phyloP scores from a whole-genome alignment of 805 yeast species.

The Sugiyamaella americana region DNA sequence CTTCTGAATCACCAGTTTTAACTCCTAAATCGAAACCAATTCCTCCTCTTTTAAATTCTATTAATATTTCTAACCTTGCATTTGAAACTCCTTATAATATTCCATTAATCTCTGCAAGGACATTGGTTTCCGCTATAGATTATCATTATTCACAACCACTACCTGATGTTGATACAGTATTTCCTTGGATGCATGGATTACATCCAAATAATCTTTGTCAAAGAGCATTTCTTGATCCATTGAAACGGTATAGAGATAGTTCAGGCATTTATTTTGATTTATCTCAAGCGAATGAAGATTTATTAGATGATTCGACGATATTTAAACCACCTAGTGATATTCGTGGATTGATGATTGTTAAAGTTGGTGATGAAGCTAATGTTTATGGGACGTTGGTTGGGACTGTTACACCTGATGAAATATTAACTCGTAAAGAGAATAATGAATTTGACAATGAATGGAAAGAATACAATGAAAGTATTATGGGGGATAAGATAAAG shows the following conservation, averaged over 20 bases:
- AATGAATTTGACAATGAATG: not conserved
- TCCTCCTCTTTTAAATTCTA: not conserved
- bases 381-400: slow-evolving; percentile 23
- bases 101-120: slow-evolving; percentile 13
- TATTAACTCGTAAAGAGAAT: slow-evolving; percentile 13
- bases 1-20: too few relatives aligned
- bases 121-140: slow-evolving; percentile 23
- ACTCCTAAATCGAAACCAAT: not conserved
- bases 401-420: slow-evolving; percentile 21
- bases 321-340: slow-evolving; percentile 18
- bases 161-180: slow-evolving; percentile 64
- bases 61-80: not conserved
- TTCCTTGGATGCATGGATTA: slow-evolving; percentile 89
- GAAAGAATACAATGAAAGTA: too few relatives aligned
- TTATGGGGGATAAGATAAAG: too few relatives aligned
- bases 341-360: slow-evolving; percentile 26
- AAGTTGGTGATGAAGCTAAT: slow-evolving; percentile 22
- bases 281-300: slow-evolving; percentile 19
- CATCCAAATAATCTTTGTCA: slow-evolving; percentile 53
- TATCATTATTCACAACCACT: slow-evolving; percentile 32
- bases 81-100: not conserved
- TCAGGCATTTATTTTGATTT: slow-evolving; percentile 26
- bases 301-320: slow-evolving; percentile 22
- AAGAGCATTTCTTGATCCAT: slow-evolving; percentile 38
- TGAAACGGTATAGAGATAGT: slow-evolving; percentile 22